These are phyloP conservation scores for Hypocreales sp. DNA, from an alignment of 2,329 filamentous ascomycete genomes.

Conservation along the genomic window DNA sequence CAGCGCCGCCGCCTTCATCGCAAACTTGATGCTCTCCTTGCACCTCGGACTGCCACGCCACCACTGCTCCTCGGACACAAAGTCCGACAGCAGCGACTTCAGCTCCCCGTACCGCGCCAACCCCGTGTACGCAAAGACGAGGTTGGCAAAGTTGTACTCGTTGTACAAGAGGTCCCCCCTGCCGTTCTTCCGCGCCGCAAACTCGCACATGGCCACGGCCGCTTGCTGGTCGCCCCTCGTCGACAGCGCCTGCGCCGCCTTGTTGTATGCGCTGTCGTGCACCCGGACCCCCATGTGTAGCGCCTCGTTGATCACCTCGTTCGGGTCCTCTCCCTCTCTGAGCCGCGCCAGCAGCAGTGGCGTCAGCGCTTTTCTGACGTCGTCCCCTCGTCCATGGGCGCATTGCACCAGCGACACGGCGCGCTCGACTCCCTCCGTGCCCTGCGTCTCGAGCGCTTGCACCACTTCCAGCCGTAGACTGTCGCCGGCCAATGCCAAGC, in stretches of 20 bases:
- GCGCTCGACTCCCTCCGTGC: conserved; percentile 9
- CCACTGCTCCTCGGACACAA: conserved; percentile 15
- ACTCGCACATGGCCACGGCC: conserved; percentile 16
- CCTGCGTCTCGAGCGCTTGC: conserved; percentile 20
- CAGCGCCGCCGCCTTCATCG: conserved; percentile 17
- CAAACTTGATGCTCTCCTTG: conserved; percentile 21
- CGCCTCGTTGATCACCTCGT: conserved; percentile 11
- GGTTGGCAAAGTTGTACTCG: conserved; percentile 20
- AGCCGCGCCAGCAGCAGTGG: conserved; percentile 23
- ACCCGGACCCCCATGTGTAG: conserved; percentile 13
- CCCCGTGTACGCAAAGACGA: conserved; percentile 18
- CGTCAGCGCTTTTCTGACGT: conserved; percentile 24
- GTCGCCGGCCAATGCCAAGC: background rate
- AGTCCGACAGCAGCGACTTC: conserved; percentile 13
- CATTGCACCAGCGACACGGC: conserved; percentile 23
- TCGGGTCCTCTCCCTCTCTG: conserved; percentile 13
- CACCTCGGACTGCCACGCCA: conserved; percentile 21
- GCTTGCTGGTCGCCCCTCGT: conserved; percentile 13
- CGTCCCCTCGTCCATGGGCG: conserved; percentile 22
- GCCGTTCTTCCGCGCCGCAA: conserved; percentile 21
- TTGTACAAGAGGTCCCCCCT: conserved; percentile 19
- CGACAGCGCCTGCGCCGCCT: conserved; percentile 15
- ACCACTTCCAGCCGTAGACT: conserved; percentile 30
- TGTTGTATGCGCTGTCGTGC: conserved; percentile 20
- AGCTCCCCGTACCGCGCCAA: conserved; percentile 15